Evolutionary conservation across 2,329 filamentous ascomycete species (phyloP), one percentile per base, ranked within the genome.

Genomic region (Neofusicoccum ribis): DNA sequence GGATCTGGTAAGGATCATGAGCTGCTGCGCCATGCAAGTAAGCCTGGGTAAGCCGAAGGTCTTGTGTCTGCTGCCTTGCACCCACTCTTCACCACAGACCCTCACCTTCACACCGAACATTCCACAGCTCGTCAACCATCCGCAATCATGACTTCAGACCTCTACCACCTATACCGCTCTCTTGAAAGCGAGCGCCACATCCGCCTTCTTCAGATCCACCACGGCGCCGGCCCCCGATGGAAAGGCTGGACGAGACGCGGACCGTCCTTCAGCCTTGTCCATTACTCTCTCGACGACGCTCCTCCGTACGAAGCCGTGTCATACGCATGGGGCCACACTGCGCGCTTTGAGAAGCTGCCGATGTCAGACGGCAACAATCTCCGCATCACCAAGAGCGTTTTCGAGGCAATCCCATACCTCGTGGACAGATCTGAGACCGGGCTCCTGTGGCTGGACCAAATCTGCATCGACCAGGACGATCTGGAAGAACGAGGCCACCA

Each of bases 391-490:
- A 47, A 46, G 17, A 66, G 65, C 23, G 27, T 60, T 17, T 47
- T 56, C n/a, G 36, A 60, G 27, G 27, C 27, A 12, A 17, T 47
- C 1, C 43, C 56, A 14, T 36, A 52, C 8, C n/a, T 69, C n/a
- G 54, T 67, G 17, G 51, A 65, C 31, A 17, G 8, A 6, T 43
- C 51, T 3, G n/a, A 54, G 15, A 37, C 68, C 15, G 39, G 54
- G 1, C 41, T 36, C 15, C 27, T 68, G 8, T 68, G 67, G 67
- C 39, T 63, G 5, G 65, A 68, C 54, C 65, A 66, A 17, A 20
- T 68, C 20, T 65, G 65, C 44, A 65, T 68, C 46, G 60, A 68
- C 20, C 67, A 68, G 46, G 11, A 49, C 52, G 46, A 65, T 23
- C 20, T 36, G 36, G 14, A 47, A 20, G 67, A 68, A 43, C 50